Evolutionary conservation across 1,284 basidiomycete genomes (phyloP), one percentile per base, ranked within the genome.

Genomic region (Microbotryum scabiosae): DNA sequence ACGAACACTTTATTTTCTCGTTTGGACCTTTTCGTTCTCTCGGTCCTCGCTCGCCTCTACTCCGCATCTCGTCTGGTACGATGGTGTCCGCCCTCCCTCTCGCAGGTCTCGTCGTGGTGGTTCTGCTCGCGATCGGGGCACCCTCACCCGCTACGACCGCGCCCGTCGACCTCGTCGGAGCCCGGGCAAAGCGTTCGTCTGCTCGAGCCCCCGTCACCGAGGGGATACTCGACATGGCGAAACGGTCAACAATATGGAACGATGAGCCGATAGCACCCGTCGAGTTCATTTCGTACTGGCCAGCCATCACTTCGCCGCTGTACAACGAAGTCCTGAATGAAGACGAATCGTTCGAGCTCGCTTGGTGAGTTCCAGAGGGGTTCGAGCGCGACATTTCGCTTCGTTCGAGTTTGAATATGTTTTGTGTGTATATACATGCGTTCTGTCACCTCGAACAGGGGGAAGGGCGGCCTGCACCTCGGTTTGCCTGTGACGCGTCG

Each of bases 281-380:
- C 51, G 32, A 52, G 3, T 30, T 52, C 25, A 52, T 52, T 32
- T 52, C 51, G 51, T 52, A 52, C 51, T 52, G 20, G 25, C 51
- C 51, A 12, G 20, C n/a, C 25, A 52, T 52, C 20, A 52, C 51
- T 14, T 52, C 51, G 51, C 51, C 51, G 9, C 25, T 52, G 26
- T 14, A 52, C 10, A 32, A 32, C 51, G 26, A 52, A n/a, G 25
- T 26, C 23, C 32, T 25, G 51, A n/a, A 25, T 23, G 51, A 52
- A 52, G 51, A 25, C 25, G 26, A 52, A 32, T 32, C 23, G 20
- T 25, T 52, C 30, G 25, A 52, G 5, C 25, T 52, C 26, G 51
- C 51, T 25, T 52, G 51, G 51, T 52, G 21, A 52, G 51, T 52
- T 25, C 47, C 12, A 49, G 12, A 49, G 21, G 23, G 14, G 23